These are phyloP conservation scores for Fusarium azukiicola DNA, from an alignment of 2,329 filamentous ascomycete species.

Conservation along the genomic window DNA sequence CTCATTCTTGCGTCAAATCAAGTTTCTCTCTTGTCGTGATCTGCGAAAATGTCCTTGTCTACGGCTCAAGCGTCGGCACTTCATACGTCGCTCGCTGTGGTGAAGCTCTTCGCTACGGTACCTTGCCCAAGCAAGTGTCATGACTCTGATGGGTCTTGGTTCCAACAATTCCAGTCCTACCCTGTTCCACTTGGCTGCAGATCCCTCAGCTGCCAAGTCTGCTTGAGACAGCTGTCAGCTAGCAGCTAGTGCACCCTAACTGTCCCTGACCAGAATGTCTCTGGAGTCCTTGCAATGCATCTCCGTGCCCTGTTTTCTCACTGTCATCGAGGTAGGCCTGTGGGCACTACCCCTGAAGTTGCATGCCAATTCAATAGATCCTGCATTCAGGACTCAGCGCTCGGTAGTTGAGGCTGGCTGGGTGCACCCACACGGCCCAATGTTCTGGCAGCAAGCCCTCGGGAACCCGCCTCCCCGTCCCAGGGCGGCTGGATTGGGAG, in stretches of 20 bases:
- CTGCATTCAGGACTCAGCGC: not conserved
- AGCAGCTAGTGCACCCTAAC: not conserved
- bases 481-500: not conserved
- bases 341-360: not conserved
- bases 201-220: constrained; percentile 14
- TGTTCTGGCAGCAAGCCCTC: not conserved
- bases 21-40: not conserved
- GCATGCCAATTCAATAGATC: constrained; percentile 5
- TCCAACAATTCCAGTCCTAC: not conserved
- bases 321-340: not conserved
- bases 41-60: not conserved
- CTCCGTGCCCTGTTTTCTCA: not conserved
- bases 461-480: not conserved
- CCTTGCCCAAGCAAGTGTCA: not conserved
- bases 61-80: not conserved
- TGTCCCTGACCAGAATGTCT: not conserved
- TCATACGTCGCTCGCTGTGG: not conserved
- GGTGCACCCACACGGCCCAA: not conserved
- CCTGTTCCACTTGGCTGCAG: not conserved
- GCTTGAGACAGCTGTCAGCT: not conserved
- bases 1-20: constrained; percentile 8
- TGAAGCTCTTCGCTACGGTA: not conserved
- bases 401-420: constrained; percentile 4
- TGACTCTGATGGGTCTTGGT: no score
- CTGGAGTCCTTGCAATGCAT: not conserved